Evolutionary conservation across 345 rosid genomes (phyloP).

Genomic region (Brassica rapa): DNA sequence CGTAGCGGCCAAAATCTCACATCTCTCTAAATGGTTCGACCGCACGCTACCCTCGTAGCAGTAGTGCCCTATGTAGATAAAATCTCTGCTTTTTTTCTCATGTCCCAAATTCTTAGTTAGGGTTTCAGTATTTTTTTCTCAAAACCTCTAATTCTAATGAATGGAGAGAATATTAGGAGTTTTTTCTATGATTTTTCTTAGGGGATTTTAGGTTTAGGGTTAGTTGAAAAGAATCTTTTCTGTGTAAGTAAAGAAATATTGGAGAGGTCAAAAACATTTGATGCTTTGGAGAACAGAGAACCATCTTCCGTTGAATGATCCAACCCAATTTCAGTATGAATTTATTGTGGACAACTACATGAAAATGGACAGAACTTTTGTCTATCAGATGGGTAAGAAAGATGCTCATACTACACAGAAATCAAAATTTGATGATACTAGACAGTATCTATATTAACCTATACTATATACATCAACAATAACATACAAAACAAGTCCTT

Average conservation of each 20-base stretch:
- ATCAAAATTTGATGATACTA: not conserved
- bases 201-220: conserved; percentile 14
- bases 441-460: too few relatives aligned
- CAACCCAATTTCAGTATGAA: not conserved
- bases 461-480: too few relatives aligned
- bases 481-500: not conserved
- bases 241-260: conserved; percentile 25
- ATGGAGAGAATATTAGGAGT: conserved; percentile 2
- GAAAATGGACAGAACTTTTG: not conserved
- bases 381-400: not conserved
- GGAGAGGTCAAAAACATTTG: conserved; percentile 10
- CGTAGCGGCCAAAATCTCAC: conserved; percentile 51
- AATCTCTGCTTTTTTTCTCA: not conserved
- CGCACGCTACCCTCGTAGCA: conserved; percentile 42
- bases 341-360: not conserved
- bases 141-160: conserved; percentile 6
- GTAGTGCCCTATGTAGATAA: conserved; percentile 49
- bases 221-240: conserved; percentile 10
- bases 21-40: conserved; percentile 60
- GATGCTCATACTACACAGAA: not conserved
- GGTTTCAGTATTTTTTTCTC: not conserved
- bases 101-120: conserved; percentile 29
- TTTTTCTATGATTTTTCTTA: not conserved
- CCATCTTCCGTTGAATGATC: not conserved
- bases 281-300: conserved; percentile 1